Evolutionary conservation across 2,329 filamentous ascomycete species (phyloP), one percentile per base, ranked within the genome.

Genomic region (Exophiala aquamarina): DNA sequence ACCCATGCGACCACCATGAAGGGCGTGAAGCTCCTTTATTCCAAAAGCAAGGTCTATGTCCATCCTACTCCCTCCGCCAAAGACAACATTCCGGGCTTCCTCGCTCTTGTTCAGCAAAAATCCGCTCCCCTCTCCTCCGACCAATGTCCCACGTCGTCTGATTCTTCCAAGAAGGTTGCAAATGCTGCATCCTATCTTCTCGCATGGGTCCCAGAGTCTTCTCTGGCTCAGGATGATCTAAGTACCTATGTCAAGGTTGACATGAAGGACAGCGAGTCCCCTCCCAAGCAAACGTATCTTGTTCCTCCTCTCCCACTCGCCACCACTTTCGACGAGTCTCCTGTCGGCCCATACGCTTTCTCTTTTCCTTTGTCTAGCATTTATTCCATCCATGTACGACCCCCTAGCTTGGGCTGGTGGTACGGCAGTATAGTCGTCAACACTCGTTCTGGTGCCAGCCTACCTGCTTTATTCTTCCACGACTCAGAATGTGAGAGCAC

Each of bases 1-100:
- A 86, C 89, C 3, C 88, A 94, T 63, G 81, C 82, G 3, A 81
- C 80, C 57, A 83, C 82, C 2, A 86, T 87, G 1, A 82, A 82
- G 56, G 93, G 92, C 2, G 93, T 98, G 36, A 98, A 97, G 71
- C 75, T 98, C 23, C 76, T 98, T 11, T 96, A 87, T 62, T 92
- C 90, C 15, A 98, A 98, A 73, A 96, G 90, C 84, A 98, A 97
- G 78, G 93, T 98, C 66, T 98, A 97, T 65, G 85, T 98, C 34
- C 93, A 98, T 67, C 93, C 93, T 1, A 90, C 90, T 1, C 87
- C 92, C 1, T 94, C 89, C 1, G 81, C 91, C 47, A 95, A 91
- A 72, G 93, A 98, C 73, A 98, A 98, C 59, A 94, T 98, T 46
- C 76, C 89, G 3, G 93, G 93, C 36, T 98, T 93, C 66, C 84